These are phyloP conservation scores for Triangularia verruculosa DNA, from an alignment of 2,329 filamentous ascomycete genomes.

Conservation along the genomic window DNA sequence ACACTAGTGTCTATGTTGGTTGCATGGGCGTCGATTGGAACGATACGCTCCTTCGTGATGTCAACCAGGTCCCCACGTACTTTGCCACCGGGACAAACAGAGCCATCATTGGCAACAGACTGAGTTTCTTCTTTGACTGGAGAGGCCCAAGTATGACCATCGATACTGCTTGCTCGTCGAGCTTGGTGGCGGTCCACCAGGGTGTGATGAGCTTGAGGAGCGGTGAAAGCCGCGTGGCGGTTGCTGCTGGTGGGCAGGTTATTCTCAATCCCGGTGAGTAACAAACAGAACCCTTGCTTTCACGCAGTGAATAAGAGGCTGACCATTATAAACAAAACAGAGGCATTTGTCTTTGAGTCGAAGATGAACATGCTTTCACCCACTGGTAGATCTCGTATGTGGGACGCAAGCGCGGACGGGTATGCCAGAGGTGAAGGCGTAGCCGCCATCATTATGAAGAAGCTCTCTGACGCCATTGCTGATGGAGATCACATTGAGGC, in stretches of 20 bases:
- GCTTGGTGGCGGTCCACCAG: constrained; percentile 47
- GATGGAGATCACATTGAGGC: constrained; percentile 55
- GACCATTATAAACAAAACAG: constrained; percentile 27
- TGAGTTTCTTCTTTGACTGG: constrained; percentile 56
- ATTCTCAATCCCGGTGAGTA: constrained; percentile 42
- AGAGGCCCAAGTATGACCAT: constrained; percentile 51
- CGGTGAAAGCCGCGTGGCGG: constrained; percentile 45
- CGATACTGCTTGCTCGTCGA: constrained; percentile 53
- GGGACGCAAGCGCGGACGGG: constrained; percentile 34
- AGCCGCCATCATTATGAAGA: constrained; percentile 55
- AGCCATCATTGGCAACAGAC: constrained; percentile 41
- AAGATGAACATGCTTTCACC: constrained; percentile 54
- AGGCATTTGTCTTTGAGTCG: constrained; percentile 45
- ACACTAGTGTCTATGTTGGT: constrained; percentile 35
- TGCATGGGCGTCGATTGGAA: constrained; percentile 32
- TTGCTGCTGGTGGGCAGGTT: constrained; percentile 48
- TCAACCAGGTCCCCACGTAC: constrained; percentile 19
- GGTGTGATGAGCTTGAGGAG: constrained; percentile 48
- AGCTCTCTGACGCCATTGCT: constrained; percentile 50
- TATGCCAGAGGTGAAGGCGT: constrained; percentile 62
- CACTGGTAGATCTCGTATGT: constrained; percentile 38
- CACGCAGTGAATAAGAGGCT: constrained; percentile 10
- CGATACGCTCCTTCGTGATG: constrained; percentile 4
- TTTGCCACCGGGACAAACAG: constrained; percentile 30
- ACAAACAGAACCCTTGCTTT: constrained; percentile 15